Percentiles rank a stretch among this genome's conserved stretches.
Conservation (phyloP, 1,139 yeast genomes). For the Scheffersomyces segobiensis region DNA sequence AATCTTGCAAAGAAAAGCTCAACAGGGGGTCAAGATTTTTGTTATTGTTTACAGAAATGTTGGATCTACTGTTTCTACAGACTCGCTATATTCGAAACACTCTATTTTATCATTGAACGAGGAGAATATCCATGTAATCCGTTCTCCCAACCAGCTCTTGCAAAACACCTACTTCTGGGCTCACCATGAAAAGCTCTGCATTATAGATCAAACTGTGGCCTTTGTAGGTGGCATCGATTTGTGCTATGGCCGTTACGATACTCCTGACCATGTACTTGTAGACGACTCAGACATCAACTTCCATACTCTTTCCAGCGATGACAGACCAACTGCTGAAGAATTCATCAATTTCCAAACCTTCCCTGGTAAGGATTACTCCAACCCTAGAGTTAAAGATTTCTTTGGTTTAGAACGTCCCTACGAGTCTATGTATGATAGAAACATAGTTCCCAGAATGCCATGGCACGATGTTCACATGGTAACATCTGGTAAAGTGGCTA, state of each 20-base stretch:
- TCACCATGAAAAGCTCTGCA: conserved; percentile 91
- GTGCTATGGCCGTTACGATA: conserved; percentile 94
- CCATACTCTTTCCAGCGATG: conserved; percentile 29
- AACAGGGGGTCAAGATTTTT: conserved; percentile 91
- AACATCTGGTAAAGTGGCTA: conserved; percentile 92
- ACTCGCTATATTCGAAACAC: conserved; percentile 91
- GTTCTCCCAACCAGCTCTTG: conserved; percentile 93
- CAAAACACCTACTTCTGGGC: conserved; percentile 98
- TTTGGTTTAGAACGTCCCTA: conserved; percentile 79
- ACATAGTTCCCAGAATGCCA: conserved; percentile 88
- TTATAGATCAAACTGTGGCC: conserved; percentile 84
- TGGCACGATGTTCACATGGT: conserved; percentile 99
- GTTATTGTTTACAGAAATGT: conserved; percentile 95
- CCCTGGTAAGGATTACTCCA: conserved; percentile 97
- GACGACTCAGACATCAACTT: conserved; percentile 65
- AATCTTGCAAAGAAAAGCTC: conserved; percentile 83
- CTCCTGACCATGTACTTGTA: conserved; percentile 88
- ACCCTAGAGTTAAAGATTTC: conserved; percentile 91
- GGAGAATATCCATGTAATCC: conserved; percentile 81
- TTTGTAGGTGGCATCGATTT: conserved; percentile 95
- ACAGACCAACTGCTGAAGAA: conserved; percentile 32
- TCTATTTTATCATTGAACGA: conserved; percentile 79
- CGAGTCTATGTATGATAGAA: conserved; percentile 89
- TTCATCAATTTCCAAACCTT: conserved; percentile 64
- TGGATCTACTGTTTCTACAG: conserved; percentile 90